phyloP scores from a whole-genome alignment of 108 stramenopile genomes.

The Cyclotella baltica region DNA sequence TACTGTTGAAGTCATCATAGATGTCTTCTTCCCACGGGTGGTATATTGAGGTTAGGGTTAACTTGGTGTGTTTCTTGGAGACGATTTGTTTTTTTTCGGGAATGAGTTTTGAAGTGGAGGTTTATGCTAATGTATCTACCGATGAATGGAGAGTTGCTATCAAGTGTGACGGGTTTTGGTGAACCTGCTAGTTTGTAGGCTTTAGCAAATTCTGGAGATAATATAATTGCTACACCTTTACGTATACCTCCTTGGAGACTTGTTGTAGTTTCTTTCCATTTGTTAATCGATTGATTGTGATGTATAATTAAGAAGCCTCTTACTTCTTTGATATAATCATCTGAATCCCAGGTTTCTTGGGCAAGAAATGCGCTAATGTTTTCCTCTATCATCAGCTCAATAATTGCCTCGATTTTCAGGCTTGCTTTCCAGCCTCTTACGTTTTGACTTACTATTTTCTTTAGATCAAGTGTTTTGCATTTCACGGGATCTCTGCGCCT shows the following conservation, averaged over 20 bases:
- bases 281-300: not conserved
- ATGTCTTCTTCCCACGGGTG: not conserved
- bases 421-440: not conserved
- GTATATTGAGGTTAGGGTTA: not conserved
- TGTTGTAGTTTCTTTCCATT: not conserved
- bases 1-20: not conserved
- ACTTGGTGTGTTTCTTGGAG: not conserved
- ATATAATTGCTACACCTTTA: not conserved
- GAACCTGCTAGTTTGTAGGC: not conserved
- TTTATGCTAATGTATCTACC: not conserved
- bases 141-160: not conserved
- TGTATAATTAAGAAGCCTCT: not conserved
- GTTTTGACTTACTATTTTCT: not conserved
- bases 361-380: not conserved
- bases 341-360: constrained; percentile 9
- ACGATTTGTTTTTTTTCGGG: not conserved
- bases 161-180: not conserved
- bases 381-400: not conserved
- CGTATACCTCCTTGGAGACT: not conserved
- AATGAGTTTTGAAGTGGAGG: not conserved
- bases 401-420: not conserved
- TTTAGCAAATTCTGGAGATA: not conserved
- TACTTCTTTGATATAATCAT: not conserved
- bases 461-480: not conserved
- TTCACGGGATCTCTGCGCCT: not conserved